phyloP scores from a whole-genome alignment of 164 flowering plant genomes.

The Aristolochia fimbriata region DNA sequence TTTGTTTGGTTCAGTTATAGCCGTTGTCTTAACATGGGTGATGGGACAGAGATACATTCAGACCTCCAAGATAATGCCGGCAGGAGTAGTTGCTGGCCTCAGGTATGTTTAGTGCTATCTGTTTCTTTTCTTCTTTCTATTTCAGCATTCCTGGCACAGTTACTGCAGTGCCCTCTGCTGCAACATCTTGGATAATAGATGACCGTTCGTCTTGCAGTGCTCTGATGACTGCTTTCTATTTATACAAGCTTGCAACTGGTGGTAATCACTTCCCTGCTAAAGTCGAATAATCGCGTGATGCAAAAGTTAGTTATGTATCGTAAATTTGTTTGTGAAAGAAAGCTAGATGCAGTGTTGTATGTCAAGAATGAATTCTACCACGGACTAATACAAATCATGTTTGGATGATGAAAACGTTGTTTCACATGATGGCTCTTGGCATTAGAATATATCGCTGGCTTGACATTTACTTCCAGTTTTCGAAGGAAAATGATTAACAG shows the following conservation, averaged over 20 bases:
- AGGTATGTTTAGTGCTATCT: slow-evolving; percentile 38
- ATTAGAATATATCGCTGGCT: too few species aligned
- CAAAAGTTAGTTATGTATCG: not conserved
- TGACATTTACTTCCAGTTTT: too few species aligned
- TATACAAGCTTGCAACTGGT: slow-evolving; percentile 26
- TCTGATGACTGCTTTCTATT: slow-evolving; percentile 23
- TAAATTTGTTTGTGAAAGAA: not conserved
- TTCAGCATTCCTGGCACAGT: too few species aligned
- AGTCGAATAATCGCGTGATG: slow-evolving; percentile 12
- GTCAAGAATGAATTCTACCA: too few species aligned
- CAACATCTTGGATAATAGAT: not conserved
- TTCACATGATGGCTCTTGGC: too few species aligned
- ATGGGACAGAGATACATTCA: slow-evolving; percentile 87
- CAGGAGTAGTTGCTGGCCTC: slow-evolving; percentile 80
- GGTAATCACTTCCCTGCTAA: slow-evolving; percentile 26
- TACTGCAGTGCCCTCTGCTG: not conserved
- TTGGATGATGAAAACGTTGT: too few species aligned
- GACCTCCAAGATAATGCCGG: slow-evolving; percentile 93
- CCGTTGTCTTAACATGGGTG: slow-evolving; percentile 49
- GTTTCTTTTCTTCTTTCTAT: not conserved
- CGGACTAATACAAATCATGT: too few species aligned
- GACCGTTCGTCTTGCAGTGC: slow-evolving; percentile 17
- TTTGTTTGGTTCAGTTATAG: slow-evolving; percentile 46
- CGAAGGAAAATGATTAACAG: too few species aligned
- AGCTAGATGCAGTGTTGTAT: too few species aligned